phyloP scores from a whole-genome alignment of 495 filamentous ascomycete species.

The Penicillium turbatum region DNA sequence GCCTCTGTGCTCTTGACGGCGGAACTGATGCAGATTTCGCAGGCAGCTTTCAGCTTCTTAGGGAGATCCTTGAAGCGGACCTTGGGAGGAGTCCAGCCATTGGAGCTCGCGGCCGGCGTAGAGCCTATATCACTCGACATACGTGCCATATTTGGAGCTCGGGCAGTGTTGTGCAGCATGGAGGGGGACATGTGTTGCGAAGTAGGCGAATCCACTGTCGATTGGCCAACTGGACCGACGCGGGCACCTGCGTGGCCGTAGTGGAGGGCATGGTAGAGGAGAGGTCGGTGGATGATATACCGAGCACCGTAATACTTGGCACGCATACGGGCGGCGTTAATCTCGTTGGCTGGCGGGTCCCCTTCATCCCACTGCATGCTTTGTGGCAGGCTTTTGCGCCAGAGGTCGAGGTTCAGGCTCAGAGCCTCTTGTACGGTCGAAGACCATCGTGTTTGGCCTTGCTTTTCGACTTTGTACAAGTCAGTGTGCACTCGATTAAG shows the following conservation, averaged over 20 bases:
- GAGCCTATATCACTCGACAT: slow-evolving; percentile 37
- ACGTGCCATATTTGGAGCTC: slow-evolving; percentile 30
- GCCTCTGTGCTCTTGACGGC: slow-evolving; percentile 3
- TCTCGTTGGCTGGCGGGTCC: slow-evolving; percentile 65
- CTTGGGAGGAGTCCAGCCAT: slow-evolving; percentile 14
- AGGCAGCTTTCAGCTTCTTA: slow-evolving; percentile 32
- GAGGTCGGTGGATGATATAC: slow-evolving; percentile 84
- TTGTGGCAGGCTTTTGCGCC: slow-evolving; percentile 41
- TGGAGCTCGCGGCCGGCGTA: slow-evolving; percentile 5
- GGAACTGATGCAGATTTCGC: slow-evolving; percentile 1
- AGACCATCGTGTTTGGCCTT: slow-evolving; percentile 29
- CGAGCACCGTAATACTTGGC: slow-evolving; percentile 92
- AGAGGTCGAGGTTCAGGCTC: slow-evolving; percentile 49
- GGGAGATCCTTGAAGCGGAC: slow-evolving; percentile 25
- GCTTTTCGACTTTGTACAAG: slow-evolving; percentile 63
- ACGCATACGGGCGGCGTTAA: slow-evolving; percentile 78
- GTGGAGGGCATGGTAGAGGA: slow-evolving; percentile 65
- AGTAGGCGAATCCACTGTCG: slow-evolving; percentile 33
- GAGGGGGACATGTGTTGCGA: slow-evolving; percentile 34
- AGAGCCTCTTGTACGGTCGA: slow-evolving; percentile 36
- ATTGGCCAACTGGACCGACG: slow-evolving; percentile 14
- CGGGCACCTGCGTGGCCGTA: slow-evolving; percentile 29
- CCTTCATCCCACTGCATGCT: slow-evolving; percentile 60
- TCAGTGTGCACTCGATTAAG: slow-evolving; percentile 79
- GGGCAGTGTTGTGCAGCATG: slow-evolving; percentile 16